Evolutionary conservation across 768 basidiomycete genomes (phyloP), one percentile per base, ranked within the genome.

Genomic region (Pisolithus orientalis): DNA sequence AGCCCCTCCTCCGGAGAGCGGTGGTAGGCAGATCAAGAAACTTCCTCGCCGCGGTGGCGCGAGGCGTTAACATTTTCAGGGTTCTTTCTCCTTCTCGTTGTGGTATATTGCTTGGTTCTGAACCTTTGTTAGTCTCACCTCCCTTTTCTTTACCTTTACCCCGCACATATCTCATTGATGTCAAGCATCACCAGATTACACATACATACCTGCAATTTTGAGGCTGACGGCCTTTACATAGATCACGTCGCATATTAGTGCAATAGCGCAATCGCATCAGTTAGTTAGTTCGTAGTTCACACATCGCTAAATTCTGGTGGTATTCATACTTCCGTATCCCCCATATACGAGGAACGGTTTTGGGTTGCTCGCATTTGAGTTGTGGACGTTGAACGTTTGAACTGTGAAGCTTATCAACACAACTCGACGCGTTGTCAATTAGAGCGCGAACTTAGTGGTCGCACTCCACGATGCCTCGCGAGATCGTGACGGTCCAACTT

Each of bases 401-500:
- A 10, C 16, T 14, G 21, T 39, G 16, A n/a, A 9, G 6, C 24
- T 27, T 44, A 5, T 44, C 14, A 11, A 49, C 46, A 14, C 11
- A 39, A 49, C 43, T 40, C 44, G 40, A 50, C 51, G 32, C 54
- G 39, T 56, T 51, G 34, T 24, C 14, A 24, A 39, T 55, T 53
- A 53, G 45, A 59, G 52, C 61, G 52, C 57, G 59, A 17, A 24
- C n/a, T 21, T 9, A 25, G 42, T 43, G 6, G 42, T 7, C 10
- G 29, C 43, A 16, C 34, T 57, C 55, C 47, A 58, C 34, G 50
- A 89, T 88, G 87, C 87, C 88, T 64, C 84, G 88, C 60, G 87
- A 90, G 72, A 87, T 90, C 57, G 86, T 91, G 24, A 90, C 85
- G 4, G 76, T 87, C 31, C 85, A 91, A 65, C 81, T 92, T 10